Evolutionary conservation across 345 rosid genomes (phyloP).

Genomic region (Trapa bicornis): DNA sequence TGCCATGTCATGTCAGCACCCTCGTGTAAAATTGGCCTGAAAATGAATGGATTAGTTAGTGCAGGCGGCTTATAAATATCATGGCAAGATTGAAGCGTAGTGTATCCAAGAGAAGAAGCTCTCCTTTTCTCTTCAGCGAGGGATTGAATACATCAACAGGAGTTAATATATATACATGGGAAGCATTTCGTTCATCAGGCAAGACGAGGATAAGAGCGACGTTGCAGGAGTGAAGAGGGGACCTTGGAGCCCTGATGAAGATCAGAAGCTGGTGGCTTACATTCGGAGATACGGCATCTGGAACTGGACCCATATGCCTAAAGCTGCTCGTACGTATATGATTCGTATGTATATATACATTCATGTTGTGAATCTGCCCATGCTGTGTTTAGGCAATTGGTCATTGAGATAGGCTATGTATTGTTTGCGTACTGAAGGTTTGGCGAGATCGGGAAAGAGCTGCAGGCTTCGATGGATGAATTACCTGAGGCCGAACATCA

Average conservation of each 20-base stretch:
- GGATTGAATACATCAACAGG: too few species aligned
- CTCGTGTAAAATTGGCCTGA: too few species aligned
- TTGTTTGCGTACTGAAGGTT: neutral
- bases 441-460: constrained; percentile 16
- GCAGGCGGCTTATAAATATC: too few species aligned
- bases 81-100: too few species aligned
- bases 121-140: too few species aligned
- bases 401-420: too few species aligned
- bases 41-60: too few species aligned
- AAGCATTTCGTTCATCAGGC: neutral
- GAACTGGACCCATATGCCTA: constrained; percentile 15
- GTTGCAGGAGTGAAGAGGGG: constrained; percentile 4
- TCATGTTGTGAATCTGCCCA: too few species aligned
- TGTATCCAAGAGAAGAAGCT: too few species aligned
- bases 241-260: constrained; percentile 11
- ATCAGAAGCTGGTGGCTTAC: constrained; percentile 10
- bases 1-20: too few species aligned
- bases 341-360: too few species aligned
- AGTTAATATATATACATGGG: neutral
- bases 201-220: neutral
- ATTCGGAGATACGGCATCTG: constrained; percentile 9
- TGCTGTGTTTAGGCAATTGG: neutral
- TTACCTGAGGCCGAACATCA: constrained; percentile 14
- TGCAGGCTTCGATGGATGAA: constrained; percentile 22
- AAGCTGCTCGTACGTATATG: neutral